These are phyloP conservation scores for Crithidia fasciculata DNA, from an alignment of 208 protist species.

Conservation along the genomic window DNA sequence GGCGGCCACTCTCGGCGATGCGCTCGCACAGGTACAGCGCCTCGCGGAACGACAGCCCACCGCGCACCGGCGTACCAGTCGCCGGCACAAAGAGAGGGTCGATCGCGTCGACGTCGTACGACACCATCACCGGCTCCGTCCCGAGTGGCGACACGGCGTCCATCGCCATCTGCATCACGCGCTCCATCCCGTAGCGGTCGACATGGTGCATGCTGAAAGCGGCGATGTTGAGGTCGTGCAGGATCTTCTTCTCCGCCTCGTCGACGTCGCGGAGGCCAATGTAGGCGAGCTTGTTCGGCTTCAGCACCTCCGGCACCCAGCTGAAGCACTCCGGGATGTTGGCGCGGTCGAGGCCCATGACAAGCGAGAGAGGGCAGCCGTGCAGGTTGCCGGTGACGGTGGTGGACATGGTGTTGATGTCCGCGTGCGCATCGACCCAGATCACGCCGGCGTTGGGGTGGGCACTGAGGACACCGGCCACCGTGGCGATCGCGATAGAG, in stretches of 20 bases:
- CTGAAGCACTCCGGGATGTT: slow-evolving; percentile 47
- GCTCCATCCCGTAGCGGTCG: slow-evolving; percentile 65
- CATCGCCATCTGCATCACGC: slow-evolving; percentile 54
- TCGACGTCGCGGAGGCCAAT: slow-evolving; percentile 74
- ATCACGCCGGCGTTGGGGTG: slow-evolving; percentile 64
- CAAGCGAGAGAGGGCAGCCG: slow-evolving; percentile 70
- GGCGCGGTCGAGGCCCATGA: slow-evolving; percentile 56
- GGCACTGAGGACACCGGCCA: slow-evolving; percentile 43
- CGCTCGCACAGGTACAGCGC: slow-evolving; percentile 50
- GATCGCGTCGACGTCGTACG: slow-evolving; percentile 74
- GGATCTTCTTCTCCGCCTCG: slow-evolving; percentile 59
- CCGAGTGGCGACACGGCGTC: slow-evolving; percentile 47
- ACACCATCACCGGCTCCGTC: slow-evolving; percentile 62
- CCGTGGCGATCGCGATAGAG: slow-evolving; percentile 56
- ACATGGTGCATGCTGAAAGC: slow-evolving; percentile 67
- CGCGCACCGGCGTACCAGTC: slow-evolving; percentile 67
- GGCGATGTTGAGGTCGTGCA: slow-evolving; percentile 53
- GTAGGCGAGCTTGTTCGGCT: slow-evolving; percentile 65
- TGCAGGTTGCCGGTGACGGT: slow-evolving; percentile 74
- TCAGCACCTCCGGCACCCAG: slow-evolving; percentile 45
- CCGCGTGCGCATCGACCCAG: slow-evolving; percentile 83
- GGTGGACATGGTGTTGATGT: slow-evolving; percentile 74
- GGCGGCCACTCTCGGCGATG: slow-evolving; percentile 49
- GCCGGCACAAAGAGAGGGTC: slow-evolving; percentile 58
- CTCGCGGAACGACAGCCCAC: slow-evolving; percentile 59